These are phyloP conservation scores for Hymenoscyphus linearis DNA, from an alignment of 2,329 filamentous ascomycete species.

Conservation along the genomic window DNA sequence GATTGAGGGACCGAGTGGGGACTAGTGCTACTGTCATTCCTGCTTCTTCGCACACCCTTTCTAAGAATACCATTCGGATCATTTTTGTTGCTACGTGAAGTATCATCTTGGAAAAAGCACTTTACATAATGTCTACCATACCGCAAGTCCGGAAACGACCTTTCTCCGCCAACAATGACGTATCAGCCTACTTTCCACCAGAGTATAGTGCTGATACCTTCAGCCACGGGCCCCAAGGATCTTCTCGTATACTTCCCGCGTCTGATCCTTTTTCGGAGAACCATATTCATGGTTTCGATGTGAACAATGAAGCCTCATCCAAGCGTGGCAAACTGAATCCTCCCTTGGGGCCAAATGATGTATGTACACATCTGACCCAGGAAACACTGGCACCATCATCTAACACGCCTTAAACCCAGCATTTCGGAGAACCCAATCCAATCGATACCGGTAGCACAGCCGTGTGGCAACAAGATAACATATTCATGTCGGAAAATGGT, in stretches of 20 bases:
- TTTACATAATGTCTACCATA: too few species aligned
- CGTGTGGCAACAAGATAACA: not conserved
- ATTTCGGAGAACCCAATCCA: not conserved
- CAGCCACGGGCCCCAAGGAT: not conserved
- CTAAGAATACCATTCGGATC: not conserved
- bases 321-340: not conserved
- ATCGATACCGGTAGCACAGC: not conserved
- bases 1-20: not conserved
- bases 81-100: not conserved
- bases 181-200: not conserved
- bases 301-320: not conserved
- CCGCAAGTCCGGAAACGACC: not conserved
- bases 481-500: not conserved
- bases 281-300: not conserved
- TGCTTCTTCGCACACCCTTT: not conserved
- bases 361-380: not conserved
- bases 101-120: not conserved
- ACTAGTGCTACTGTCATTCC: not conserved
- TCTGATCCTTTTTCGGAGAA: not conserved
- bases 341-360: not conserved
- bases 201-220: not conserved
- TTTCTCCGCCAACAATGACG: not conserved
- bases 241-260: too few species aligned
- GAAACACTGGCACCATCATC: not conserved
- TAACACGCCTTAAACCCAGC: not conserved